Evolutionary conservation across 1,284 basidiomycete genomes (phyloP).

Genomic region (Ganoderma sp.): DNA sequence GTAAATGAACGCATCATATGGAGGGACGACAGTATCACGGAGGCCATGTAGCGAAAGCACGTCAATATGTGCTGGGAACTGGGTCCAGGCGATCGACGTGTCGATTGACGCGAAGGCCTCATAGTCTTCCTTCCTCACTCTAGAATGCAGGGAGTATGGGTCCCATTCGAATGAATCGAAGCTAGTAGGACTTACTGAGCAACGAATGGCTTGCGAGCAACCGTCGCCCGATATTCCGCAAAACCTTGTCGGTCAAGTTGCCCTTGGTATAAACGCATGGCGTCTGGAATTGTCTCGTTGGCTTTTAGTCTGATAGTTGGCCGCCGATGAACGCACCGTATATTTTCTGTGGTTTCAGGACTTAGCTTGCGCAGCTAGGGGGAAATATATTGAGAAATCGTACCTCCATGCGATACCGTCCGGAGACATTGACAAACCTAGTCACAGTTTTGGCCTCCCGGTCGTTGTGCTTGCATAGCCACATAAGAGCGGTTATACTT

Average conservation of each 20-base stretch:
- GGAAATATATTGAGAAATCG: slow-evolving; percentile 36
- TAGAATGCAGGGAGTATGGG: slow-evolving; percentile 26
- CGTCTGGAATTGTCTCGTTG: slow-evolving; percentile 12
- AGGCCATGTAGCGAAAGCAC: slow-evolving; percentile 76
- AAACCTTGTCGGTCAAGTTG: slow-evolving; percentile 60
- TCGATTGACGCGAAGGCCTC: slow-evolving; percentile 66
- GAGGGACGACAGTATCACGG: slow-evolving; percentile 65
- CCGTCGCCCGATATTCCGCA: slow-evolving; percentile 61
- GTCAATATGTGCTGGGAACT: slow-evolving; percentile 63
- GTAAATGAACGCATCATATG: slow-evolving; percentile 78
- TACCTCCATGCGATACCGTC: slow-evolving; percentile 77
- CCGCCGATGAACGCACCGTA: slow-evolving; percentile 25
- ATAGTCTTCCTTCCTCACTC: slow-evolving; percentile 62
- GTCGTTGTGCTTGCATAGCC: slow-evolving; percentile 65
- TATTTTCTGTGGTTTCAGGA: slow-evolving; percentile 26
- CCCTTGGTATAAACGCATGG: slow-evolving; percentile 43
- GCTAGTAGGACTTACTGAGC: slow-evolving; percentile 33
- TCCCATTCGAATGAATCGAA: not conserved
- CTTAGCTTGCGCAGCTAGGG: slow-evolving; percentile 21
- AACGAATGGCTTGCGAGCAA: slow-evolving; percentile 62
- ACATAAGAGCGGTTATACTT: slow-evolving; percentile 65
- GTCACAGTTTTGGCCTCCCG: slow-evolving; percentile 59
- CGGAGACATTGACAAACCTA: slow-evolving; percentile 72
- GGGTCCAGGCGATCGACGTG: slow-evolving; percentile 64
- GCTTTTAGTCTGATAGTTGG: not conserved